phyloP scores from a whole-genome alignment of 2,329 filamentous ascomycete genomes.

The Claviceps purpurea region DNA sequence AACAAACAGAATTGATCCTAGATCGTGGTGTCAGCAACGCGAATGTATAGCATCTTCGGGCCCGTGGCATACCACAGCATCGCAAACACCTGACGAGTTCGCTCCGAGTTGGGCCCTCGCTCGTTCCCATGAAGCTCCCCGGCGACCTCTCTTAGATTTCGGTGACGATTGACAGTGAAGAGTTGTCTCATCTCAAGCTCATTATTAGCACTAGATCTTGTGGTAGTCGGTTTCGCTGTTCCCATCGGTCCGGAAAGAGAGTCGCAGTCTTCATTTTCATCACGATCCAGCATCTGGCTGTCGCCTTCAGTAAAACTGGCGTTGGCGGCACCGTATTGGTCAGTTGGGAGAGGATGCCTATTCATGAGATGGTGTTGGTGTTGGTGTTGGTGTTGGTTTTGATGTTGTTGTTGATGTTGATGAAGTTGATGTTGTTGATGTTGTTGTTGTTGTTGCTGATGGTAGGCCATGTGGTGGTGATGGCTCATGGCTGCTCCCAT shows the following conservation, averaged over 20 bases:
- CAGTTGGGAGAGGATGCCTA: constrained; percentile 39
- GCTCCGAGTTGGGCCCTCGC: constrained; percentile 66
- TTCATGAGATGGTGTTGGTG: constrained; percentile 24
- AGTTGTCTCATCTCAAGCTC: constrained; percentile 69
- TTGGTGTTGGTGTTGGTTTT: constrained; percentile 2
- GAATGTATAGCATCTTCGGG: background rate
- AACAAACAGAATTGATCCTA: constrained; percentile 63
- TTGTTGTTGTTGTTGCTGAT: constrained; percentile 16
- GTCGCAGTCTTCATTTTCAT: constrained; percentile 44
- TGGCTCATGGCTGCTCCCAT: constrained; percentile 28
- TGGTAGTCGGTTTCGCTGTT: constrained; percentile 42
- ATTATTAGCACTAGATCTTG: constrained; percentile 62
- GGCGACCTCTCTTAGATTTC: constrained; percentile 58
- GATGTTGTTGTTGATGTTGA: background rate
- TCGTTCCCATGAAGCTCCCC: constrained; percentile 67
- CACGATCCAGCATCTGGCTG: constrained; percentile 46
- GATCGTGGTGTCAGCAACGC: background rate
- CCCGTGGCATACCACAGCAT: constrained; percentile 61
- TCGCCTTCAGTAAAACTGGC: constrained; percentile 44
- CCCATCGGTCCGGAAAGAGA: constrained; percentile 30
- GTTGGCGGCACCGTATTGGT: constrained; percentile 34
- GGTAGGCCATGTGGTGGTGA: constrained; percentile 26
- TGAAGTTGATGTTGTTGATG: constrained; percentile 4
- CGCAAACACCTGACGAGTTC: constrained; percentile 73
- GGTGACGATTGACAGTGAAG: constrained; percentile 54